Percentiles rank a stretch among this genome's conserved stretches.
Conservation (phyloP, 768 basidiomycete species). For the Trametes punicea region DNA sequence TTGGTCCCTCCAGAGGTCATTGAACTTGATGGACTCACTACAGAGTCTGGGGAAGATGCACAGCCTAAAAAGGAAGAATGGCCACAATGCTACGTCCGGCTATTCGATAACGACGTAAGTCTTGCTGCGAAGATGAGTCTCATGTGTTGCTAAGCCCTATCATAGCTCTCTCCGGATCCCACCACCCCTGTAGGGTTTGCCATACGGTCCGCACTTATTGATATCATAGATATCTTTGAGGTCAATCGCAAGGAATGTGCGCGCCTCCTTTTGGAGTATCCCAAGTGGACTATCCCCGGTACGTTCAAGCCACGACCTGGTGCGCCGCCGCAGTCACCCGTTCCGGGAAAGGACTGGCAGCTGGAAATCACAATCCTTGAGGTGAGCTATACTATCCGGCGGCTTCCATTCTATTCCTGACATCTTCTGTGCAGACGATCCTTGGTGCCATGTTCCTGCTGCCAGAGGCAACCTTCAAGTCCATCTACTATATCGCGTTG, state of each 20-base stretch:
- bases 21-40: slow-evolving; percentile 68
- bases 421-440: slow-evolving; percentile 48
- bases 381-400: slow-evolving; percentile 37
- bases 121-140: not conserved
- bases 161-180: slow-evolving; percentile 73
- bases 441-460: slow-evolving; percentile 72
- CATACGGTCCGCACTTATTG: slow-evolving; percentile 68
- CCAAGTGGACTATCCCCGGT: slow-evolving; percentile 76
- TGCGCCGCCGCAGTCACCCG: slow-evolving; percentile 48
- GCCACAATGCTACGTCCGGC: slow-evolving; percentile 64
- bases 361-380: slow-evolving; percentile 88
- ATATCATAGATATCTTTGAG: slow-evolving; percentile 87
- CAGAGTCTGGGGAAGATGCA: slow-evolving; percentile 67
- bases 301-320: slow-evolving; percentile 82
- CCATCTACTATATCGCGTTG: slow-evolving; percentile 82
- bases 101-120: slow-evolving; percentile 60
- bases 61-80: slow-evolving; percentile 80
- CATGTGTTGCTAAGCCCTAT: not conserved
- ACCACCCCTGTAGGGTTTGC: slow-evolving; percentile 75
- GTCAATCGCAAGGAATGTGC: slow-evolving; percentile 96
- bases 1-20: slow-evolving; percentile 87
- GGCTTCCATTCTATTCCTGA: not conserved
- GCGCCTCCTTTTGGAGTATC: slow-evolving; percentile 77
- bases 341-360: slow-evolving; percentile 71
- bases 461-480: slow-evolving; percentile 72